A percentile compares a stretch with the other conserved stretches of the same genome.
Evolutionary conservation across 306 rosid genomes (phyloP).

Genomic region (Acacia acuminata): DNA sequence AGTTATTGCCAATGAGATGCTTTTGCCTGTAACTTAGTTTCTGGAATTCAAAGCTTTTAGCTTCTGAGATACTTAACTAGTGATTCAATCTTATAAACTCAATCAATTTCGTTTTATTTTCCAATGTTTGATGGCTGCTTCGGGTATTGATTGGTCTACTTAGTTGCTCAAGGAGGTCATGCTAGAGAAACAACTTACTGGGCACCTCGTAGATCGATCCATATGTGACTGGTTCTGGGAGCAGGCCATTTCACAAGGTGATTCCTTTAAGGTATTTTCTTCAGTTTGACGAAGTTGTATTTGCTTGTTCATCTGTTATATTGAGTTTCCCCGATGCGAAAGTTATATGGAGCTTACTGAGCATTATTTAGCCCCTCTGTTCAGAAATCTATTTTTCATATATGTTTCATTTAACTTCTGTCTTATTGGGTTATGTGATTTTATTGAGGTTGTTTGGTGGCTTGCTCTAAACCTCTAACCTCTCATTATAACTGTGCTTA

Average conservation of each 20-base stretch:
- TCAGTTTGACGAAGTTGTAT: background rate
- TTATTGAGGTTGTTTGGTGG: background rate
- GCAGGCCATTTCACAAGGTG: constrained; percentile 73
- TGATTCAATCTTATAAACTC: background rate
- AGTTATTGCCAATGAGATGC: background rate
- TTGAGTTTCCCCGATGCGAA: background rate
- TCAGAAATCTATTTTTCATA: background rate
- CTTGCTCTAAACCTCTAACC: background rate
- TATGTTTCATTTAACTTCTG: background rate
- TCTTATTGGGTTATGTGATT: background rate
- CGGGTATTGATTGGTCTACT: background rate
- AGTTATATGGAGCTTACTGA: background rate
- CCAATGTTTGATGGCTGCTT: background rate
- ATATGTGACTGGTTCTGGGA: constrained; percentile 94
- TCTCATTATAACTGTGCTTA: background rate
- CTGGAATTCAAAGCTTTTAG: background rate
- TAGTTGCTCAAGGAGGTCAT: constrained; percentile 72
- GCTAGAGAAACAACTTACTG: constrained; percentile 94
- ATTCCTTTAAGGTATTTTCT: constrained; percentile 73
- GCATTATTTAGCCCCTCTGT: background rate
- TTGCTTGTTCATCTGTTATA: background rate
- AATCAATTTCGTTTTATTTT: background rate
- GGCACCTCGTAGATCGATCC: constrained; percentile 96
- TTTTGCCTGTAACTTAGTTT: background rate
- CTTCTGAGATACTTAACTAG: too few relatives aligned